Percentiles rank a stretch among this genome's conserved stretches.
These are phyloP conservation scores for Cenchrus americanus DNA, from an alignment of 176 grass and related monocot genomes.

Conservation along the genomic window DNA sequence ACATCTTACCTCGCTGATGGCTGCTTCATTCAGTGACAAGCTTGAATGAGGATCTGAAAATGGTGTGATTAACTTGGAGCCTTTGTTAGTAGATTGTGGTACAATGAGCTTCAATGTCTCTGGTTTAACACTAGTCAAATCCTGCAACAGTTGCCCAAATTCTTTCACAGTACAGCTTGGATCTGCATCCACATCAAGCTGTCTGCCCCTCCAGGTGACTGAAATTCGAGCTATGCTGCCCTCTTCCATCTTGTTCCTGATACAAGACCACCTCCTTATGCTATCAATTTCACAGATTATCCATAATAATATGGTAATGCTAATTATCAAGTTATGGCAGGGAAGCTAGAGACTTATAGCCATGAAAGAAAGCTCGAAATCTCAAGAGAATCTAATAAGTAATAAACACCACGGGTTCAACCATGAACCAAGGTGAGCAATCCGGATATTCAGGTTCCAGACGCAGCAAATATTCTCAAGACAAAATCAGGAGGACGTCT, in stretches of 20 bases:
- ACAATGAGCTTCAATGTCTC: conserved; percentile 89
- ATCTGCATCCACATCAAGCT: conserved; percentile 72
- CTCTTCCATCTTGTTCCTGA: conserved; percentile 55
- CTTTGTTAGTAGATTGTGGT: conserved; percentile 68
- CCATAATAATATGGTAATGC: background rate
- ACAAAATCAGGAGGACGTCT: too few relatives aligned
- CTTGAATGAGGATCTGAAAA: conserved; percentile 63
- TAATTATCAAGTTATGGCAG: background rate
- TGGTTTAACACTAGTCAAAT: conserved; percentile 82
- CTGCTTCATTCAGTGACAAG: conserved; percentile 72
- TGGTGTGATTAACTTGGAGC: conserved; percentile 74
- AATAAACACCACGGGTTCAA: background rate
- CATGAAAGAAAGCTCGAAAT: background rate
- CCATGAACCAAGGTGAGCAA: background rate
- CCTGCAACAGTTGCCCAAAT: conserved; percentile 77
- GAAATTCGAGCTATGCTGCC: conserved; percentile 55
- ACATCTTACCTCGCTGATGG: conserved; percentile 62
- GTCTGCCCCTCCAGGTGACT: conserved; percentile 81
- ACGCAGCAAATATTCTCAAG: too few relatives aligned
- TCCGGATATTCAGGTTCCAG: background rate
- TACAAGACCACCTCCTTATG: background rate
- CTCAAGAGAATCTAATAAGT: background rate
- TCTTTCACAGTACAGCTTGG: conserved; percentile 75
- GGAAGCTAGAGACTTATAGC: conserved; percentile 12
- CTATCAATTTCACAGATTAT: conserved; percentile 29